phyloP scores from a whole-genome alignment of 306 rosid species.

The Acmispon strigosus region DNA sequence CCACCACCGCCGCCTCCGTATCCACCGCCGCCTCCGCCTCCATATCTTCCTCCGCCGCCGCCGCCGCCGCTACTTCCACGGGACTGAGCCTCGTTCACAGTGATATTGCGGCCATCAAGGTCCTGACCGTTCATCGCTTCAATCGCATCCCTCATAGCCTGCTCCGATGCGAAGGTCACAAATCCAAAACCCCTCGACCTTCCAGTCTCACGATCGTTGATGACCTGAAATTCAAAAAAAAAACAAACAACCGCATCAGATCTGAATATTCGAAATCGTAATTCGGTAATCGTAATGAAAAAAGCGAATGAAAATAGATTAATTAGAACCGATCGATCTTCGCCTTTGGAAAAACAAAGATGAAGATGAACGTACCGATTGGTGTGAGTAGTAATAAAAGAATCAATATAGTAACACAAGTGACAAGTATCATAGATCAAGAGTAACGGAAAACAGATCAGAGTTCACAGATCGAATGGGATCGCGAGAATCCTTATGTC shows the following conservation, averaged over 20 bases:
- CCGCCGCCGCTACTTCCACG: conserved; percentile 66
- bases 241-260: neutral
- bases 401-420: conserved; percentile 54
- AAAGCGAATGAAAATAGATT: neutral
- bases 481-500: conserved; percentile 46
- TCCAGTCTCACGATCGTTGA: conserved; percentile 90
- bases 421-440: conserved; percentile 52
- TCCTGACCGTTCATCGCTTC: conserved; percentile 86
- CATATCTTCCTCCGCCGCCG: conserved; percentile 30
- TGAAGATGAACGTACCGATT: conserved; percentile 97
- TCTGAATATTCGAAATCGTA: neutral
- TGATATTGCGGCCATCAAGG: conserved; percentile 84
- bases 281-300: too few species aligned
- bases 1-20: conserved; percentile 37
- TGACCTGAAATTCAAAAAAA: conserved; percentile 37
- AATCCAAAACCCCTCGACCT: conserved; percentile 93
- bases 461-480: conserved; percentile 52
- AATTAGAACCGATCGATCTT: conserved; percentile 78
- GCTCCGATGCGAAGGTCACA: conserved; percentile 70
- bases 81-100: conserved; percentile 87
- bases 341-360: conserved; percentile 52
- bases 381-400: conserved; percentile 65
- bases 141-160: conserved; percentile 73
- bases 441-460: conserved; percentile 75
- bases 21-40: conserved; percentile 38